Base-by-base conservation (phyloP, 352 stramenopile species). In the Thraustochytrium sp. region DNA sequence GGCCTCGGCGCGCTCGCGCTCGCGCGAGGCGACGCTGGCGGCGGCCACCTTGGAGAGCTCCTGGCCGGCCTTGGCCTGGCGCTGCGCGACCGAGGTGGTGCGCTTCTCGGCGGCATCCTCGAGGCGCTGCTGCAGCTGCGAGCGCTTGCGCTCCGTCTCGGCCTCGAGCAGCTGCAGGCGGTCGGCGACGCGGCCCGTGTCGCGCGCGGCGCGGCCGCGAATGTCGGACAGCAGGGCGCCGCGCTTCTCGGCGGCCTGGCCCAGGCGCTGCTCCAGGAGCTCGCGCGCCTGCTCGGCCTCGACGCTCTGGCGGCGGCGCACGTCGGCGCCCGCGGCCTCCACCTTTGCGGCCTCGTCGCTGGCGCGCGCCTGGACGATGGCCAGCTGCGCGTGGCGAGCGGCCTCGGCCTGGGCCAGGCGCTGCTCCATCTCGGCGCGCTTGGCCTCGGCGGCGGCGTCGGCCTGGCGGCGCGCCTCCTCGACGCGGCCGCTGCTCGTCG, bases 71-170 rank as follows among this genome's bases (percentile, higher is more conserved):
- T 80, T 80, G 29, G 68, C 68, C 29, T 44, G 68, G n/a, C n/a
- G 46, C n/a, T 13, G 31, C 2, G 44, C 34, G n/a, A 80, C 36
- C 8, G 18, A 26, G 0, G 44, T 44, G 34, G 11, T n/a, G 37
- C 68, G 68, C 51, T 80, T 80, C 8, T 80, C 68, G 11, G 68
- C 68, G n/a, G 68, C 68, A 16, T 80, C 68, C 53, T 80, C 23
- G 23, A 80, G 68, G 13, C 68, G 42, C 68, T 61, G 31, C 44
- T 80, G 44, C 21, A 80, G 68, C 51, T 72, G 36, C 23, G 44
- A 42, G 2, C 53, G 68, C 51, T 53, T 61, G 26, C 76, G 31
- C 13, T 72, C 36, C 21, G n/a, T 26, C 13, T 44, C 23, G 21
- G 26, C 48, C 21, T 44, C 68, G 13, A 44, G 31, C 68, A 29